Base-by-base conservation (phyloP, 2,329 filamentous ascomycete species). In the Trichoderma koningiopsis region DNA sequence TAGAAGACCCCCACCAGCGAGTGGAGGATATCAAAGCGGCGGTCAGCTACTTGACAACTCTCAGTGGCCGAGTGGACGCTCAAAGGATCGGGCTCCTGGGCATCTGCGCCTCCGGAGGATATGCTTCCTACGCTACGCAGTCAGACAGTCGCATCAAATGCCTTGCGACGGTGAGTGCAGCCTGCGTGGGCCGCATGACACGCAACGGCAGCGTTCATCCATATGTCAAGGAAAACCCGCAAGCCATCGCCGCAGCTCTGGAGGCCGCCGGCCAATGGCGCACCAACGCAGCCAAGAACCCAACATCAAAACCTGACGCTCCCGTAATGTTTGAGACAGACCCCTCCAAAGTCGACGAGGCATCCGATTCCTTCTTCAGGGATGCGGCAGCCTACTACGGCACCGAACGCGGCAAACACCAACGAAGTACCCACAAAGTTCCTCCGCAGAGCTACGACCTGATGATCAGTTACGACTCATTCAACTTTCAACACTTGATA, bases 71-170 rank as follows among this genome's bases (percentile, higher is more conserved):
- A 19, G 76, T 82, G 22, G 74, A 81, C 66, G 63, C 74, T 0
- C 71, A 77, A 1, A 72, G 72, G n/a, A 82, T 83, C 37, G 80
- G 76, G 4, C 76, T 77, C 1, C 71, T 82, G 0, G 81, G 81
- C 2, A 79, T 83, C 64, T 82, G 80, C 65, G 78, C 76, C 1
- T 76, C 75, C 0, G 80, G 81, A 14, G 79, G 78, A 10, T 82
- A 81, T 61, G 76, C 73, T 2, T 71, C 75, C 7, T 76, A 74
- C 60, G 79, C 80, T 1, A 76, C 81, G 7, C 75, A 78, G 66
- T 74, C 77, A 4, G 78, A 83, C 58, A 55, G 69, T 11, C 80
- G 81, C n/a, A 79, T 83, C 71, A 78, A 78, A 65, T 80, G 79
- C 8, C 70, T 80, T 7, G 81, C 78, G 2, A 79, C 77, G 2